Evolutionary conservation across 2,329 filamentous ascomycete species (phyloP), one percentile per base, ranked within the genome.

Genomic region (Chrysosporium queenslandicum): DNA sequence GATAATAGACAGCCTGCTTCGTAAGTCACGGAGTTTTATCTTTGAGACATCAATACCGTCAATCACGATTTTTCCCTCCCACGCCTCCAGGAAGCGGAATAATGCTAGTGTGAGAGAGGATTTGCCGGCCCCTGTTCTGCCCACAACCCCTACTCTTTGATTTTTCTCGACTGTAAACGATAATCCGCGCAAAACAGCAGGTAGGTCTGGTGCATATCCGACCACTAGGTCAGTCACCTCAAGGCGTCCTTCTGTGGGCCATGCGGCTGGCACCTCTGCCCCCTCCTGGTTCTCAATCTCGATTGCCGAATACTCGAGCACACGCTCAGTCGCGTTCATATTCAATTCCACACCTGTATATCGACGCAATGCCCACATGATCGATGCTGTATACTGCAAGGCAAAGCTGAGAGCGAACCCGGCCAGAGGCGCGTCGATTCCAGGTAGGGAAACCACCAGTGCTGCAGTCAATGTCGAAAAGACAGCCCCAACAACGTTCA

Each of bases 41-140:
- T 79, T 83, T 20, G 83, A 82, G 48, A 89, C 86, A 61, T 90
- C 85, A 11, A 87, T 59, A 0, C 85, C 85, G 60, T 90, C 86
- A 55, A 91, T 85, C 53, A 74, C 64, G 56, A 90, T 82, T 12
- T 68, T 77, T 7, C 86, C 86, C 11, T 80, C 76, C 4, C 75
- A 69, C 0, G 83, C 78, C 63, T 88, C 84, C 11, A 90, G 70
- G 71, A 90, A 88, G 18, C 86, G 82, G 75, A 90, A 89, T 0
- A 90, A 71, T 0, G 86, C 85, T 1, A 89, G 72, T 0, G 86
- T 87, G 20, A 90, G 68, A 0, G 83, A 86, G 0, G 83, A 87
- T 67, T 90, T 90, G 53, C 86, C 86, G 0, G 85, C 85, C 2
- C 86, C 86, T 0, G 86, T 90, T 14, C 86, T 79, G 9, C 86